phyloP scores from a whole-genome alignment of 2,329 filamentous ascomycete species.

The Diaporthe batatas region DNA sequence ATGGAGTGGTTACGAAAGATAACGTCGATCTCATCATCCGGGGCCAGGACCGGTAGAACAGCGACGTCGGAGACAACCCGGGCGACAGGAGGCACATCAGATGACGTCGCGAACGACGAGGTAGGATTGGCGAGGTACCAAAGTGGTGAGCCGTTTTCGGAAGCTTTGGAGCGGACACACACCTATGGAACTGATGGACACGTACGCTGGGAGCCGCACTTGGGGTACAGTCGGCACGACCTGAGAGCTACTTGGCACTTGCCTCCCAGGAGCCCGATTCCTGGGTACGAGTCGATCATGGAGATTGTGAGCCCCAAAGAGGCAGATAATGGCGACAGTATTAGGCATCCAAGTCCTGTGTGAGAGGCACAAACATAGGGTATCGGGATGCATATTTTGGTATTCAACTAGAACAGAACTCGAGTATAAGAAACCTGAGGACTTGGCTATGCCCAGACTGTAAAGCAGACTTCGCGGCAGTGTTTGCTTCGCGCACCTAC shows the following conservation, averaged over 20 bases:
- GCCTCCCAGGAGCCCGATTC: not conserved
- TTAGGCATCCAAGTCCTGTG: not conserved
- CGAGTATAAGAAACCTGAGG: too few relatives aligned
- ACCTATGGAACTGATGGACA: not conserved
- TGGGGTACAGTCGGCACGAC: not conserved
- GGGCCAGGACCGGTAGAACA: not conserved
- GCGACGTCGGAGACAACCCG: not conserved
- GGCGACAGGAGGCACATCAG: not conserved
- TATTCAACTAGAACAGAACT: too few relatives aligned
- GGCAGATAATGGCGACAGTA: too few relatives aligned
- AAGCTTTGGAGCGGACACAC: slow-evolving; percentile 3
- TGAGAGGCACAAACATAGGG: not conserved
- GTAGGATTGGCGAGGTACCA: not conserved
- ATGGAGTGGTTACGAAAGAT: slow-evolving; percentile 27
- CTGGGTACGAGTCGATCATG: not conserved
- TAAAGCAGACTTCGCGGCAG: too few relatives aligned
- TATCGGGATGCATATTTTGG: not conserved
- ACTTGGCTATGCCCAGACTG: too few relatives aligned
- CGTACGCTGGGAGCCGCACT: not conserved
- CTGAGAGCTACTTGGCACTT: not conserved
- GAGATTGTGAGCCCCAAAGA: not conserved
- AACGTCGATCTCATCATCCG: slow-evolving; percentile 9
- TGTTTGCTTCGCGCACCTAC: too few relatives aligned
- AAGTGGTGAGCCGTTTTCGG: not conserved
- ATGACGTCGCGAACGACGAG: not conserved